phyloP scores from a whole-genome alignment of 202 grass and related monocot species.

The Setaria italica region DNA sequence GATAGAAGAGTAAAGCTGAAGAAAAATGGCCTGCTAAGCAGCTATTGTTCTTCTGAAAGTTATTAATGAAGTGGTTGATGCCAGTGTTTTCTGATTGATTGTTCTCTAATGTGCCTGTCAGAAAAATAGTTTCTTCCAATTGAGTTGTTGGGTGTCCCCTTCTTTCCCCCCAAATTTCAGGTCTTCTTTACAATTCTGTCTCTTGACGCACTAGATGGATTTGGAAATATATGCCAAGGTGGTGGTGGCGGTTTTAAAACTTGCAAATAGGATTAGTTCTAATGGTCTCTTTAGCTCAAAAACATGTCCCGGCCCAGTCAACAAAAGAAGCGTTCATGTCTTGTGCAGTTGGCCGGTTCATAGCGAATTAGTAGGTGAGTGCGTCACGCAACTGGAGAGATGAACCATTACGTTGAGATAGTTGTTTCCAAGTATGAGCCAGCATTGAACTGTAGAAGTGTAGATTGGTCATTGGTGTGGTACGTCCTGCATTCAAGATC shows the following conservation, averaged over 20 bases:
- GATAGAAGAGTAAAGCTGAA: slow-evolving; percentile 28
- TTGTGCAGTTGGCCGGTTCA: neutral
- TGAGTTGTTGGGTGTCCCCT: neutral
- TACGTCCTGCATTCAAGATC: neutral
- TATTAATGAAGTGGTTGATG: slow-evolving; percentile 14
- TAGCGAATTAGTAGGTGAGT: neutral
- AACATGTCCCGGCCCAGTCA: neutral
- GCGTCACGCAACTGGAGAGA: slow-evolving; percentile 22
- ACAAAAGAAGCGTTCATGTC: slow-evolving; percentile 8
- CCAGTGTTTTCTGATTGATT: slow-evolving; percentile 6
- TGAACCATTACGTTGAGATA: neutral
- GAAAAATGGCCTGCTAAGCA: slow-evolving; percentile 10
- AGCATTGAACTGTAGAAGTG: no score
- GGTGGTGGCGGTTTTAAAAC: neutral
- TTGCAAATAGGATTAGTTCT: neutral
- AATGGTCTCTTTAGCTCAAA: neutral
- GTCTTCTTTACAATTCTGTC: neutral
- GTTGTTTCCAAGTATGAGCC: neutral
- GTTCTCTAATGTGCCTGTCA: neutral
- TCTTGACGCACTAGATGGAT: neutral
- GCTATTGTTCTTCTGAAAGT: slow-evolving; percentile 19
- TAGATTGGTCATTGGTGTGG: neutral
- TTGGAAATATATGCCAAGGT: neutral
- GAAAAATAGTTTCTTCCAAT: neutral
- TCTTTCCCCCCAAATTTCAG: neutral